A percentile compares a stretch with the other conserved stretches of the same genome.
Evolutionary conservation across 1,284 basidiomycete genomes (phyloP).

Genomic region (Leccinum pachyderme): DNA sequence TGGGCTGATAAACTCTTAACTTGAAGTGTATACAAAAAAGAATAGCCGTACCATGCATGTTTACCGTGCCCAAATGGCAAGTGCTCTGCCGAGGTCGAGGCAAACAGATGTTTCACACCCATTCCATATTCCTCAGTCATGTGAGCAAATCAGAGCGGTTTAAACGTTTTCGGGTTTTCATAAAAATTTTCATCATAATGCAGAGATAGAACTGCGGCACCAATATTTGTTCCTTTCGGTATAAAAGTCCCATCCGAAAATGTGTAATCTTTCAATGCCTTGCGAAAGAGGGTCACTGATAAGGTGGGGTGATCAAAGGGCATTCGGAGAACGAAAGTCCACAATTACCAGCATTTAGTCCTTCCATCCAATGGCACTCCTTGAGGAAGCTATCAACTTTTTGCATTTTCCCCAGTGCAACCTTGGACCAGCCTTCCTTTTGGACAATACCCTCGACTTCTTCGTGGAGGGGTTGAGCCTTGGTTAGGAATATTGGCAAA

Average conservation of each 20-base stretch:
- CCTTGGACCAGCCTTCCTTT: conserved; percentile 44
- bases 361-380: conserved; percentile 36
- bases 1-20: conserved; percentile 1
- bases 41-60: conserved; percentile 13
- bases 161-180: conserved; percentile 26
- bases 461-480: conserved; percentile 35
- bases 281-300: conserved; percentile 34
- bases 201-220: conserved; percentile 17
- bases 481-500: too few relatives aligned
- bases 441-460: conserved; percentile 39
- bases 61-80: conserved; percentile 16
- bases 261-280: conserved; percentile 34
- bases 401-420: conserved; percentile 38
- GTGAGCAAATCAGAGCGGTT: conserved; percentile 34
- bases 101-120: conserved; percentile 15
- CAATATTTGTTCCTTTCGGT: conserved; percentile 35
- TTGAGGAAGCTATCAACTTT: conserved; percentile 49
- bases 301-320: background rate
- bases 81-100: conserved; percentile 9
- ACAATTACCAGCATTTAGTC: conserved; percentile 25
- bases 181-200: conserved; percentile 31
- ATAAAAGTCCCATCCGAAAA: conserved; percentile 43
- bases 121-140: conserved; percentile 13
- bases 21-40: too few relatives aligned
- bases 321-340: background rate